A percentile compares a stretch with the other conserved stretches of the same genome.
Evolutionary conservation across 1,284 basidiomycete species (phyloP).

Genomic region (Kwoniella shivajii): DNA sequence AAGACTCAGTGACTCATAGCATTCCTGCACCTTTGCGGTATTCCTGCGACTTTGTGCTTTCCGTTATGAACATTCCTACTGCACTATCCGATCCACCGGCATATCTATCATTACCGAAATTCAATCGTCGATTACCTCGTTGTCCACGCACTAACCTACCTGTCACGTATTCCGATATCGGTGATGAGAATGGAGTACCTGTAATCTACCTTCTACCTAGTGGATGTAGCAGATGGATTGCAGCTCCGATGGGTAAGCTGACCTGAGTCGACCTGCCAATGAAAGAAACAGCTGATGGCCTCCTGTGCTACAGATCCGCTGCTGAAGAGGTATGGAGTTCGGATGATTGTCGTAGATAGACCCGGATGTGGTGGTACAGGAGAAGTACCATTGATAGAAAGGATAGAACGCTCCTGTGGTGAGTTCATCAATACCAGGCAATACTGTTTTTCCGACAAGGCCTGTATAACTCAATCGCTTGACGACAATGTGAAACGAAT

Average conservation of each 20-base stretch:
- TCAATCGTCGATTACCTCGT: constrained; percentile 31
- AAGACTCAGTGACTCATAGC: neutral
- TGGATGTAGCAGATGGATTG: constrained; percentile 50
- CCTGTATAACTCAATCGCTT: too few species aligned
- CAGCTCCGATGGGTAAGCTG: constrained; percentile 43
- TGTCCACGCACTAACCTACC: constrained; percentile 43
- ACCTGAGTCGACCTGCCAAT: too few species aligned
- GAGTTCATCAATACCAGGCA: constrained; percentile 1
- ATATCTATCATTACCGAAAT: constrained; percentile 41
- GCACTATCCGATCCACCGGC: constrained; percentile 36
- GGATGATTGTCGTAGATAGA: constrained; percentile 48
- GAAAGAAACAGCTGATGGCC: neutral
- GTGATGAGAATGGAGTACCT: constrained; percentile 43
- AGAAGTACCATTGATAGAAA: constrained; percentile 34
- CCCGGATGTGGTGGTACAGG: constrained; percentile 48
- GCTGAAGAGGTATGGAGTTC: constrained; percentile 35
- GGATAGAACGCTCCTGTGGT: constrained; percentile 44
- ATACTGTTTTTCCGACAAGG: too few species aligned
- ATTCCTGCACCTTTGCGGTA: neutral
- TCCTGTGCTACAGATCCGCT: constrained; percentile 38
- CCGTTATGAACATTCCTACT: constrained; percentile 11
- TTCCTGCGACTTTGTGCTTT: neutral
- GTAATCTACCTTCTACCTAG: constrained; percentile 45
- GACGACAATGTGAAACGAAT: too few species aligned
- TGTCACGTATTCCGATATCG: constrained; percentile 46